Evolutionary conservation across 306 rosid genomes (phyloP).

Genomic region (Hippophae gyantsensis): DNA sequence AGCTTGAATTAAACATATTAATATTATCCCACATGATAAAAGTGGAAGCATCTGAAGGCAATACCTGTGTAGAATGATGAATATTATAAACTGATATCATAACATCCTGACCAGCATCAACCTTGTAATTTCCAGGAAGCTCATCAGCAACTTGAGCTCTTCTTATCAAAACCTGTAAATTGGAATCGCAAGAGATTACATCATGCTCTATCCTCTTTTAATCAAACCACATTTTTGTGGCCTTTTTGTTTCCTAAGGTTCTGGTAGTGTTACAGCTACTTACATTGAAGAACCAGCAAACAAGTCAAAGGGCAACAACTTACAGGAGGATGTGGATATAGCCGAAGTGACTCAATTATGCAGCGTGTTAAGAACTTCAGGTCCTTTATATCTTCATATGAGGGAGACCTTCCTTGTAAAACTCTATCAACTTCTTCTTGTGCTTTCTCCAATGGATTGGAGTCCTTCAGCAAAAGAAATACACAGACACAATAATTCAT

Average conservation of each 20-base stretch:
- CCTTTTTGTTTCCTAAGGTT: no score
- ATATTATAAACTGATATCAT: constrained; percentile 93
- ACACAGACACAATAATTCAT: not conserved
- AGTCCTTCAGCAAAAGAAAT: constrained; percentile 34
- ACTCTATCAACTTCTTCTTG: constrained; percentile 82
- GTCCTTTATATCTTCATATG: constrained; percentile 69
- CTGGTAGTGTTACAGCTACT: no score
- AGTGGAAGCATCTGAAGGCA: not conserved
- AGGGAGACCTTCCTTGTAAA: constrained; percentile 64
- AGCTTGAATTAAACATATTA: not conserved
- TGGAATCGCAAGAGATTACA: constrained; percentile 3
- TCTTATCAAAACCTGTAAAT: constrained; percentile 79
- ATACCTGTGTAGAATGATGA: constrained; percentile 85
- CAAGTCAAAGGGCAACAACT: constrained; percentile 21
- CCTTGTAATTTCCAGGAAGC: constrained; percentile 83
- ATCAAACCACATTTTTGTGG: no score
- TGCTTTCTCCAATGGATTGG: constrained; percentile 54
- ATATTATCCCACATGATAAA: not conserved
- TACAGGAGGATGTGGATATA: constrained; percentile 94
- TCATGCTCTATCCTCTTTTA: no score
- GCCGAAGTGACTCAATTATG: constrained; percentile 76
- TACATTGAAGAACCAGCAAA: no score
- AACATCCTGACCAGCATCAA: constrained; percentile 86
- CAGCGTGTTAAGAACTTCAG: constrained; percentile 78
- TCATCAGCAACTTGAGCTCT: constrained; percentile 76